phyloP scores from a whole-genome alignment of 164 flowering plant species.

The Vitis labrusca region DNA sequence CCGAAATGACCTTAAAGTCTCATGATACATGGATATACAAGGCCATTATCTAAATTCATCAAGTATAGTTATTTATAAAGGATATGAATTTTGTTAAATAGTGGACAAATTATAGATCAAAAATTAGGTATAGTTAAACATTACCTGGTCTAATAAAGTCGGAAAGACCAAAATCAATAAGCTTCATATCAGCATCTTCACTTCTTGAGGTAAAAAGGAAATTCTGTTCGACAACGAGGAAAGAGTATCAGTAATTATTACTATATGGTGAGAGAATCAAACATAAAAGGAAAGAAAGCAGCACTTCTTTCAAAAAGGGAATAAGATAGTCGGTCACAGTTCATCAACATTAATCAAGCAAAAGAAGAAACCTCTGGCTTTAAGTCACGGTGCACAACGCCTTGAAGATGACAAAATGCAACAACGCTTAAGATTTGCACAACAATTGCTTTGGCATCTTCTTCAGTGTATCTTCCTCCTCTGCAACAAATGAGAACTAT shows the following conservation, averaged over 20 bases:
- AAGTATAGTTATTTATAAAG: too few relatives aligned
- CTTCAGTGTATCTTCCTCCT: conserved; percentile 79
- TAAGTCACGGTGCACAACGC: conserved; percentile 91
- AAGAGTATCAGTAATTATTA: conserved; percentile 8
- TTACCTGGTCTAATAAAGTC: conserved; percentile 90
- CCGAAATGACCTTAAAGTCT: too few relatives aligned
- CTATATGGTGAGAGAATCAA: neutral
- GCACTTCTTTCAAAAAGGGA: neutral
- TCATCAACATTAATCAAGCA: neutral
- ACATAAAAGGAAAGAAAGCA: neutral
- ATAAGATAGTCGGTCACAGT: neutral
- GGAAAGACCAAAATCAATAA: conserved; percentile 98
- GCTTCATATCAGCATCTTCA: conserved; percentile 92
- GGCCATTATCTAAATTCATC: neutral
- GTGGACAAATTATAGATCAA: neutral
- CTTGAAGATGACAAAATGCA: conserved; percentile 91
- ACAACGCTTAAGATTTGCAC: conserved; percentile 76
- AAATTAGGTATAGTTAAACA: neutral
- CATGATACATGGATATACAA: neutral
- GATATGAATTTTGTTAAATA: neutral
- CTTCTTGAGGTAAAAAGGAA: conserved; percentile 80
- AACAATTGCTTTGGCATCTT: conserved; percentile 71
- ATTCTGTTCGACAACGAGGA: conserved; percentile 58
- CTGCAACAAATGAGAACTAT: conserved; percentile 32
- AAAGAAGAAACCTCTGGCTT: conserved; percentile 72